Base-by-base conservation (phyloP, 129 eudicot genomes). In the Lactuca saligna region DNA sequence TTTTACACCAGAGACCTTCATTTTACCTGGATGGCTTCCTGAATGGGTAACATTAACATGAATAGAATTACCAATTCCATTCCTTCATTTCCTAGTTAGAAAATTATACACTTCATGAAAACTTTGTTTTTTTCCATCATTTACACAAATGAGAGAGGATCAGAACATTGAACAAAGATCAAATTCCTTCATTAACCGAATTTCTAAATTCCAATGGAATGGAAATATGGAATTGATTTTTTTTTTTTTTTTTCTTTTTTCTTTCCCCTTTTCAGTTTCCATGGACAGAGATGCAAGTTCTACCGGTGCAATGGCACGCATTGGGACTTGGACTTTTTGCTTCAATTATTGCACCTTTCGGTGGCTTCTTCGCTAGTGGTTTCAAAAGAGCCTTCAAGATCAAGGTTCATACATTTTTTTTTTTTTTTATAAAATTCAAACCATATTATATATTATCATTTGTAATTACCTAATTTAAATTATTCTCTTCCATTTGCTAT, bases 251-350 rank as follows among this genome's bases (percentile, higher is more conserved):
- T 20, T 1, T 20, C 20, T 59, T 20, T 1, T 20, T 1, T 12
- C 11, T 44, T 29, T 16, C 31, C 20, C 61, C 58, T 77, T 65
- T 42, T 72, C 92, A 93, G 98, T 93, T 89, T 31, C 98, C 90
- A 16, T 93, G 97, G 98, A 87, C 76, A 65, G 95, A 87, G 69
- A 83, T 93, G 68, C 62, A 87, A 13, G 65, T 93, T 76, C 62
- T 86, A 69, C 98, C 98, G 2, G 98, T 89, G 37, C 98, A 93
- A 68, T 93, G 98, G 98, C 98, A 93, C 61, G 97, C 98, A 0
- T 37, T 93, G 63, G 79, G 87, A 15, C 90, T 93, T 55, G 98
- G 97, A 54, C 92, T 93, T 55, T 93, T 93, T 83, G 92, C 98
- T 66, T 93, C 98, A 38, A 80, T 93, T 14, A 93, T 93, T 57